phyloP scores from a whole-genome alignment of 805 yeast species.

The Saturnispora sanitii region DNA sequence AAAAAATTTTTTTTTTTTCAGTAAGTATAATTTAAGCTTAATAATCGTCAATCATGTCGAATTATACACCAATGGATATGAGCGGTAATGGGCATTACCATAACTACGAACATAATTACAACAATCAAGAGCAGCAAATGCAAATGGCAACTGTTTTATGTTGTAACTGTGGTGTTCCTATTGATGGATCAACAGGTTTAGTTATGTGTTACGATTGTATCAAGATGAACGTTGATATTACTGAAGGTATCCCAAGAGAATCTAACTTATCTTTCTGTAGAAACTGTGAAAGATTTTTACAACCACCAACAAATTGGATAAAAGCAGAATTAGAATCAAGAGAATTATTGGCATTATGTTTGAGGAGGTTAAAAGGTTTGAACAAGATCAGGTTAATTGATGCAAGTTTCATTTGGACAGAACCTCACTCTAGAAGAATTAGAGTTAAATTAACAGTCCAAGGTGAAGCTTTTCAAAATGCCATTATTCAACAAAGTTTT shows the following conservation, averaged over 20 bases:
- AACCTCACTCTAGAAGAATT: constrained; percentile 95
- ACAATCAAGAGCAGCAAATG: constrained; percentile 16
- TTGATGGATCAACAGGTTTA: constrained; percentile 88
- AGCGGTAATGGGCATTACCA: constrained; percentile 22
- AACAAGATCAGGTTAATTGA: constrained; percentile 79
- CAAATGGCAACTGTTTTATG: constrained; percentile 76
- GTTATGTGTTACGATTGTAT: constrained; percentile 98
- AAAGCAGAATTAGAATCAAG: constrained; percentile 84
- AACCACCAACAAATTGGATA: constrained; percentile 94
- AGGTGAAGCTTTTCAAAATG: constrained; percentile 89
- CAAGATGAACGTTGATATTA: constrained; percentile 84
- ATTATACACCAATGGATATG: constrained; percentile 34
- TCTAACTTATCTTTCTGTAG: constrained; percentile 90
- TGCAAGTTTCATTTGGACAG: constrained; percentile 97
- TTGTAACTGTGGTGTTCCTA: constrained; percentile 97
- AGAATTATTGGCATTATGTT: constrained; percentile 82
- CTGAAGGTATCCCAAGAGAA: constrained; percentile 91
- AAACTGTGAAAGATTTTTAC: constrained; percentile 92
- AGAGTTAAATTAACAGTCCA: constrained; percentile 88
- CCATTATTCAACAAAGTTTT: constrained; percentile 87
- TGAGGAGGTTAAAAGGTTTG: constrained; percentile 80
- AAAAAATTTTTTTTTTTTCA: constrained; percentile 4
- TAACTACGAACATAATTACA: constrained; percentile 15
- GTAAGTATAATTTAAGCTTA: constrained; percentile 26
- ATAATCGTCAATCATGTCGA: constrained; percentile 29